A percentile compares a stretch with the other conserved stretches of the same genome.
Conservation (phyloP, 78 protist species). For the Dictyostelium brefeldianum region DNA sequence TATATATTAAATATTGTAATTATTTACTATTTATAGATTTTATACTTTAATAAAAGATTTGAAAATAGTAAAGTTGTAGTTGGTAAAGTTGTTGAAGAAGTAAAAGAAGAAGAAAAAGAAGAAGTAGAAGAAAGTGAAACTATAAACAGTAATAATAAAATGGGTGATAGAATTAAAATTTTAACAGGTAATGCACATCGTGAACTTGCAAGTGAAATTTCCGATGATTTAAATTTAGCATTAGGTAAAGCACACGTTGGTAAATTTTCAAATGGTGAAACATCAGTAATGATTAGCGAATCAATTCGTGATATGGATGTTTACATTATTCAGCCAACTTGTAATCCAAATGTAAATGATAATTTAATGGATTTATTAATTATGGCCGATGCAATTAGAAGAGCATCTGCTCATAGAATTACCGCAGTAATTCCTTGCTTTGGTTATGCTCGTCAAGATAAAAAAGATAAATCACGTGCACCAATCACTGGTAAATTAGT, state of each 20-base stretch:
- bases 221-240: constrained; percentile 74
- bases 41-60: too few species aligned
- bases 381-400: constrained; percentile 90
- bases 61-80: too few species aligned
- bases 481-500: constrained; percentile 93
- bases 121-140: background rate
- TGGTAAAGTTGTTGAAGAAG: too few species aligned
- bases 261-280: constrained; percentile 89
- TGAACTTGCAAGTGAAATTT: constrained; percentile 81
- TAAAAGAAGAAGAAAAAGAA: too few species aligned
- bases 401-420: constrained; percentile 90
- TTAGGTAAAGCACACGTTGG: constrained; percentile 83
- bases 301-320: constrained; percentile 90
- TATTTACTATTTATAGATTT: too few species aligned
- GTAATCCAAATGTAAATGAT: constrained; percentile 85
- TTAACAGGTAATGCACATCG: constrained; percentile 86
- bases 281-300: constrained; percentile 78
- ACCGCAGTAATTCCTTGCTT: constrained; percentile 93
- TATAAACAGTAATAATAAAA: background rate
- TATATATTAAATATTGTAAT: too few species aligned
- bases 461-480: constrained; percentile 87
- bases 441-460: constrained; percentile 90
- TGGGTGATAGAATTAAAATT: constrained; percentile 83
- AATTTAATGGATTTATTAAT: constrained; percentile 92
- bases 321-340: constrained; percentile 90